Percentiles rank a stretch among this genome's conserved stretches.
These are phyloP conservation scores for Chrysosphaeria jannelii DNA, from an alignment of 2,329 filamentous ascomycete genomes.

Conservation along the genomic window DNA sequence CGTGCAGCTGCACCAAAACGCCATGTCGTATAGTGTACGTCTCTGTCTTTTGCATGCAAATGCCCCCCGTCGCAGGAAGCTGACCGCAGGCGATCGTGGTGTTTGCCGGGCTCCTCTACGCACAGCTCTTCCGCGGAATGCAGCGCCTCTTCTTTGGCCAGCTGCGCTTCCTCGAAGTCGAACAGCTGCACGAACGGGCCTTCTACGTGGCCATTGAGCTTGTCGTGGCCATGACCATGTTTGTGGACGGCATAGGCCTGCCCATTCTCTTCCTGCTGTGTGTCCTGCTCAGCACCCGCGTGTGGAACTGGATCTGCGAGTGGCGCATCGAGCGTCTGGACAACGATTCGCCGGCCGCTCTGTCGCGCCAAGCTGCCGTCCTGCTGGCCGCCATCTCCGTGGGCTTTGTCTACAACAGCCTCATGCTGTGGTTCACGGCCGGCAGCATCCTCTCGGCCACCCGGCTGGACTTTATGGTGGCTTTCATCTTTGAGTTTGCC, in stretches of 20 bases:
- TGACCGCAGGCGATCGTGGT: slow-evolving; percentile 90
- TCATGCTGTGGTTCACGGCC: slow-evolving; percentile 55
- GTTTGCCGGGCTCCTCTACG: slow-evolving; percentile 53
- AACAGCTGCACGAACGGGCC: slow-evolving; percentile 87
- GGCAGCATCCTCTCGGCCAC: slow-evolving; percentile 63
- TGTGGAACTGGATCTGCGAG: slow-evolving; percentile 97
- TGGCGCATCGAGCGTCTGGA: slow-evolving; percentile 81
- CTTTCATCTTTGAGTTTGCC: slow-evolving; percentile 96
- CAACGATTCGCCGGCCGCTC: slow-evolving; percentile 73
- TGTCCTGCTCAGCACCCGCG: slow-evolving; percentile 72
- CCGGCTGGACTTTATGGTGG: slow-evolving; percentile 96
- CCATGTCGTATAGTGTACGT: slow-evolving; percentile 25
- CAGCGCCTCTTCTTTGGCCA: slow-evolving; percentile 76
- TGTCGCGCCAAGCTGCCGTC: too few species aligned
- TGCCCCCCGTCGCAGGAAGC: slow-evolving; percentile 16
- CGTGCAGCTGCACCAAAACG: slow-evolving; percentile 89
- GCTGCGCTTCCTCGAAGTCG: slow-evolving; percentile 76
- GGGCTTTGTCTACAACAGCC: slow-evolving; percentile 51
- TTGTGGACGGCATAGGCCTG: too few species aligned
- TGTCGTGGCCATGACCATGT: slow-evolving; percentile 96
- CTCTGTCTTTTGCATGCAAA: background rate
- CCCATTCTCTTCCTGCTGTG: too few species aligned
- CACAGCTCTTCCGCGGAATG: slow-evolving; percentile 55
- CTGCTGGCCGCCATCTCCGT: slow-evolving; percentile 54
- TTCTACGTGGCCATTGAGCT: slow-evolving; percentile 98